Percentiles rank a stretch among this genome's conserved stretches.
These are phyloP conservation scores for Cryptococcus sp. DNA, from an alignment of 1,284 basidiomycete species.

Conservation along the genomic window DNA sequence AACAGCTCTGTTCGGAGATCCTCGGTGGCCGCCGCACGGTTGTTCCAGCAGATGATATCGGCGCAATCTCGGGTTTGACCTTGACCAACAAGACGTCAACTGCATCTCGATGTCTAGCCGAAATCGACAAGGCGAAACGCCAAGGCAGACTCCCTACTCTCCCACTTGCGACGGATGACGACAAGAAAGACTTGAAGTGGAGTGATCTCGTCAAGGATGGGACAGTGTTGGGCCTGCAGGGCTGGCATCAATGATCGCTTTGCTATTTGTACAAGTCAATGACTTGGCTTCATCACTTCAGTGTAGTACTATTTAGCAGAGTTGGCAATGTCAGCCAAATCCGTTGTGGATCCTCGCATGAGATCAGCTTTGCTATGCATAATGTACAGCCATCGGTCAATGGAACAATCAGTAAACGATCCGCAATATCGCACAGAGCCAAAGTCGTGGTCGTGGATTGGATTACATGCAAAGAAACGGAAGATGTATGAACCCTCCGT, in stretches of 20 bases:
- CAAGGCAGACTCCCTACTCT: no score
- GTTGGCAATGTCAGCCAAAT: no score
- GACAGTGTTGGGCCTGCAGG: slow-evolving; percentile 12
- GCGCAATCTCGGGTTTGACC: no score
- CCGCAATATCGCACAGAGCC: background rate
- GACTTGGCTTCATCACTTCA: background rate
- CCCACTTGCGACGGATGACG: background rate
- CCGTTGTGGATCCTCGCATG: background rate
- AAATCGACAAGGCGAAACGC: no score
- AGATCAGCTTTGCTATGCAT: background rate
- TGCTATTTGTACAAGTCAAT: background rate
- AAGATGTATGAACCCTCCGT: slow-evolving; percentile 27
- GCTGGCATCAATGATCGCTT: slow-evolving; percentile 5
- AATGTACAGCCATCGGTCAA: background rate
- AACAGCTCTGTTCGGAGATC: no score
- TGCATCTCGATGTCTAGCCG: no score
- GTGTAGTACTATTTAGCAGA: background rate
- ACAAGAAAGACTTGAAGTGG: slow-evolving; percentile 9
- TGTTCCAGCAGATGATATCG: no score
- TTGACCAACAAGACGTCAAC: no score
- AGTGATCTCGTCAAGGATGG: slow-evolving; percentile 19
- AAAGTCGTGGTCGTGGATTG: slow-evolving; percentile 14
- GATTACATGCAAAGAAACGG: slow-evolving; percentile 29
- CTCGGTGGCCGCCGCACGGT: no score
- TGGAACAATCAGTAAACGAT: background rate